Conservation (phyloP, 2,329 filamentous ascomycete genomes). For the Venturia effusa region DNA sequence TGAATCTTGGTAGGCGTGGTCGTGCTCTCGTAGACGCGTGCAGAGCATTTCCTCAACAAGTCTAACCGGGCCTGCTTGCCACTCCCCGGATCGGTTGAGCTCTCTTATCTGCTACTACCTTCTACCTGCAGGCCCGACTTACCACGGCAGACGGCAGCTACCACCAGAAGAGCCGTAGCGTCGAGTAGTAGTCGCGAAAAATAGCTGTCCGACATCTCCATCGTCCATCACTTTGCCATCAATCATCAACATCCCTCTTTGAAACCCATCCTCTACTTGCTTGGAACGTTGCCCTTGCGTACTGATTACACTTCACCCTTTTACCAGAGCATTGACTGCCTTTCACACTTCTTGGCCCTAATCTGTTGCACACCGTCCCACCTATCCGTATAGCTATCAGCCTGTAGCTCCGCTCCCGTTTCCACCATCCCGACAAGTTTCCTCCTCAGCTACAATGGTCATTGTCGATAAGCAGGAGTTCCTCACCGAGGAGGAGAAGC, state of each 20-base stretch:
- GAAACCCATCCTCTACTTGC: background rate
- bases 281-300: background rate
- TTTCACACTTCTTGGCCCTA: background rate
- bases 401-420: background rate
- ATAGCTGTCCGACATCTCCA: background rate
- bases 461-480: slow-evolving; percentile 81
- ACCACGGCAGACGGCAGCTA: background rate
- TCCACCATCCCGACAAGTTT: background rate
- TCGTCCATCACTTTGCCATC: background rate
- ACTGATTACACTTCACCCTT: background rate
- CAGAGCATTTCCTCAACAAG: background rate
- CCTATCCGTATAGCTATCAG: background rate
- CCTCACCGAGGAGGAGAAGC: slow-evolving; percentile 80
- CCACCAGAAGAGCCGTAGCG: background rate
- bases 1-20: background rate
- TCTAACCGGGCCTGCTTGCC: background rate
- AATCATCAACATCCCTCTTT: background rate
- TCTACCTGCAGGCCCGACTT: background rate
- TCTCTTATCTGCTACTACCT: background rate
- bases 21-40: background rate
- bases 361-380: background rate
- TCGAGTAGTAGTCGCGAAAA: background rate
- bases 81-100: background rate
- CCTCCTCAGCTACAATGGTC: slow-evolving; percentile 51
- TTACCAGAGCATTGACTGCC: background rate